Evolutionary conservation across 2,329 filamentous ascomycete genomes (phyloP).

Genomic region (Penicillium palitans): DNA sequence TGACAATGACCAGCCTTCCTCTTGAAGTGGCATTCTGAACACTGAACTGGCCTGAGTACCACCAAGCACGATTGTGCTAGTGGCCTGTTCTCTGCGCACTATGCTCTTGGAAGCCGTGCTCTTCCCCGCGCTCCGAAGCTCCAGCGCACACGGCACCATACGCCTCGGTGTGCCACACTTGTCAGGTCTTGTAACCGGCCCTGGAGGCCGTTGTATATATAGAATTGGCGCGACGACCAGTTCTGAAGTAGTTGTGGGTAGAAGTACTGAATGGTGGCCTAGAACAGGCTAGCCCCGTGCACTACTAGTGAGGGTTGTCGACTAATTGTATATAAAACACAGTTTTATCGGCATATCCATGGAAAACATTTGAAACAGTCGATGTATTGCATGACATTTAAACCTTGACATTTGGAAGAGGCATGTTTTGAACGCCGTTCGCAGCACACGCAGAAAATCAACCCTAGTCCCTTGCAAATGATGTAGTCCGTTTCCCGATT

Average conservation of each 20-base stretch:
- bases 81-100: neutral
- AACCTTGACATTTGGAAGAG: neutral
- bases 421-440: conserved; percentile 13
- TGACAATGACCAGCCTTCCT: neutral
- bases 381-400: neutral
- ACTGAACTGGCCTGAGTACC: neutral
- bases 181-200: neutral
- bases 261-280: neutral
- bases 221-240: neutral
- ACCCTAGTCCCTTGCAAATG: conserved; percentile 11
- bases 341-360: neutral
- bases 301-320: neutral
- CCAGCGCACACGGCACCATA: neutral
- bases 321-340: neutral
- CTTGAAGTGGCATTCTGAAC: neutral
- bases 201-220: neutral
- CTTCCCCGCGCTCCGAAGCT: neutral
- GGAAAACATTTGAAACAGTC: neutral
- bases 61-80: neutral
- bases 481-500: conserved; percentile 20
- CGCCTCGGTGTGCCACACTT: neutral
- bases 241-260: neutral
- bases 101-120: neutral
- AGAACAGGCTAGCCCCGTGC: no score
- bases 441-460: conserved; percentile 7